Conservation (phyloP, 495 filamentous ascomycete species). For the Penicillium argentinense region DNA sequence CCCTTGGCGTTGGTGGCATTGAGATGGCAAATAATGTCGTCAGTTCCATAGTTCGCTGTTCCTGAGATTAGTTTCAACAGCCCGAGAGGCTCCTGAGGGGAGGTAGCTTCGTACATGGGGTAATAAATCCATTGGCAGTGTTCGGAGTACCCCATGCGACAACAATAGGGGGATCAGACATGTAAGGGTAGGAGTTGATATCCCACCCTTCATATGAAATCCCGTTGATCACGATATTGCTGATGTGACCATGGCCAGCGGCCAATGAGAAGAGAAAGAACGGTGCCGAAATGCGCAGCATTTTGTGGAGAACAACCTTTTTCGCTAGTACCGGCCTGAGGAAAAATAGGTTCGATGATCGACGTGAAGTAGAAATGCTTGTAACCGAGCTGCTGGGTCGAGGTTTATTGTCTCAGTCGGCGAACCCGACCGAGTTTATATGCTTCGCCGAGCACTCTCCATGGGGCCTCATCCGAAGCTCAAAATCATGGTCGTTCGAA, state of each 20-base stretch:
- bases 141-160: constrained; percentile 56
- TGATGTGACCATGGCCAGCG: constrained; percentile 28
- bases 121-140: constrained; percentile 60
- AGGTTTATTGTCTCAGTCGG: too few species aligned
- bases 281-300: not conserved
- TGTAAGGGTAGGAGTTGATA: constrained; percentile 36
- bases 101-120: constrained; percentile 37
- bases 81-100: too few species aligned
- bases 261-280: constrained; percentile 13
- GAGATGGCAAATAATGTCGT: constrained; percentile 69
- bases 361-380: too few species aligned
- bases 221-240: constrained; percentile 33
- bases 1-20: constrained; percentile 52
- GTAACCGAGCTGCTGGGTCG: too few species aligned
- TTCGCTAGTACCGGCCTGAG: too few species aligned
- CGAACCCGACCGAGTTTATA: too few species aligned
- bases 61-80: constrained; percentile 43
- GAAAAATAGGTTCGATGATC: too few species aligned
- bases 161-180: constrained; percentile 44
- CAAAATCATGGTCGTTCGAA: not conserved
- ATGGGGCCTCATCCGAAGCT: not conserved
- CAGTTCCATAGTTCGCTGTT: constrained; percentile 28
- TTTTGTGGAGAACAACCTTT: not conserved
- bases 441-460: not conserved
- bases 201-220: constrained; percentile 42